Evolutionary conservation across 495 filamentous ascomycete genomes (phyloP), one percentile per base, ranked within the genome.

Genomic region (Penicillium bovifimosum): DNA sequence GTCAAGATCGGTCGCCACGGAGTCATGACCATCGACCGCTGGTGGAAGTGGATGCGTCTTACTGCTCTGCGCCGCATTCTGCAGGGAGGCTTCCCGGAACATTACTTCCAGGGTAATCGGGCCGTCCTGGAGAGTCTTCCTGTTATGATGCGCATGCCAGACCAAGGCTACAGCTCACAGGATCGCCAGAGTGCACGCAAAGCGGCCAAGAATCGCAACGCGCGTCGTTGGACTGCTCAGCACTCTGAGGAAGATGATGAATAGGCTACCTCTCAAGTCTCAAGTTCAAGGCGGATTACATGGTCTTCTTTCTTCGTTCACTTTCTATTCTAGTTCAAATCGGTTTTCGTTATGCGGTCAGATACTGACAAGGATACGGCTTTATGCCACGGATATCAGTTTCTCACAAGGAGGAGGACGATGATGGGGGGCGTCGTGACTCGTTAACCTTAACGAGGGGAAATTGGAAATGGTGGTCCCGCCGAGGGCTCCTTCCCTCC

Each of bases 1-100:
- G 80, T 96, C 32, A 82, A 84, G 52, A 82, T 96, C 31, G 82
- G 88, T 51, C 78, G 80, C 24, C 80, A 81, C 52, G 83, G 86
- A 6, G 75, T 83, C 34, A 82, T 96, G 76, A 78, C 79, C 52
- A 90, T 97, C 48, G 88, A 96, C 60, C 83, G 80, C 34, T 97
- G 92, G 92, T 93, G 88, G 79, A 91, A 96, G 58, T 78, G 92
- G 56, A 77, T 87, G 56, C 79, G 90, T 20, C 68, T 95, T 41
- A 82, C 90, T 52, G 80, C 83, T 36, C 74, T 97, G 31, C 84
- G 86, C 63, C 75, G 85, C n/a, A 65, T 92, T 9, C 70, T 96
- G 35, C 85, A 87, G 53, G 85, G 87, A 11, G 92, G 92, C 0
- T 90, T 96, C 44, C 69, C 84, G 17, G 79, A 77, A 33, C 92